phyloP scores from a whole-genome alignment of 768 basidiomycete species.

The Boletus vinaceobasis region DNA sequence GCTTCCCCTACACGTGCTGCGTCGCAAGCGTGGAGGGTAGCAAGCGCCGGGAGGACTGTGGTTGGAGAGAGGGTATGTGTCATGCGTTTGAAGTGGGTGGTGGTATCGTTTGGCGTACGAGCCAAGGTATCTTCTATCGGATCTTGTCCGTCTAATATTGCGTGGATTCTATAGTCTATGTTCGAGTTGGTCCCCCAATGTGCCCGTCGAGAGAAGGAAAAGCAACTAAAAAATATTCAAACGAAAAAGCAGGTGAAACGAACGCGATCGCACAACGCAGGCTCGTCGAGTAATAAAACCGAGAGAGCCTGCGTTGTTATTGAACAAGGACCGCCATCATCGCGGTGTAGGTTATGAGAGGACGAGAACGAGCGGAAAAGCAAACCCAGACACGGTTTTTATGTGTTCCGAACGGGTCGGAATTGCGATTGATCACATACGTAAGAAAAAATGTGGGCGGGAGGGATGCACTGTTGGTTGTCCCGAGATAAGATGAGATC shows the following conservation, averaged over 20 bases:
- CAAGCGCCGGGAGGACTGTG: slow-evolving; percentile 56
- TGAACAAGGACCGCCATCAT: slow-evolving; percentile 52
- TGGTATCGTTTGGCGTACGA: slow-evolving; percentile 8
- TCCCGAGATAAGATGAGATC: slow-evolving; percentile 24
- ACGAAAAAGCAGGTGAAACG: neutral
- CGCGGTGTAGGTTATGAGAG: slow-evolving; percentile 8
- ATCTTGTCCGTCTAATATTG: slow-evolving; percentile 6
- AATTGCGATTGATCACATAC: slow-evolving; percentile 1
- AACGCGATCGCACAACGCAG: slow-evolving; percentile 16
- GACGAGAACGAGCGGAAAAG: neutral
- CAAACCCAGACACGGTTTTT: neutral
- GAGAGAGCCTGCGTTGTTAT: slow-evolving; percentile 47
- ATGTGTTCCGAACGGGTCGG: slow-evolving; percentile 4
- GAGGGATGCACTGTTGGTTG: slow-evolving; percentile 2
- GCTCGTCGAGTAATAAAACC: slow-evolving; percentile 11
- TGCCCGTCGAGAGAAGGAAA: neutral
- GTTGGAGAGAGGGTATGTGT: slow-evolving; percentile 38
- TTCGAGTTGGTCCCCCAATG: neutral
- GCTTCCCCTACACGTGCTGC: slow-evolving; percentile 38
- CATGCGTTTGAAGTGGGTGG: slow-evolving; percentile 9
- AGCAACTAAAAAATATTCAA: slow-evolving; percentile 1
- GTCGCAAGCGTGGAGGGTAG: slow-evolving; percentile 35
- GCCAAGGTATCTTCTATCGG: slow-evolving; percentile 5
- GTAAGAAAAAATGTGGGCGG: neutral
- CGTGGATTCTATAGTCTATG: slow-evolving; percentile 17